Conservation (phyloP, 805 yeast species). For the Tetrapisispora arboricola region DNA sequence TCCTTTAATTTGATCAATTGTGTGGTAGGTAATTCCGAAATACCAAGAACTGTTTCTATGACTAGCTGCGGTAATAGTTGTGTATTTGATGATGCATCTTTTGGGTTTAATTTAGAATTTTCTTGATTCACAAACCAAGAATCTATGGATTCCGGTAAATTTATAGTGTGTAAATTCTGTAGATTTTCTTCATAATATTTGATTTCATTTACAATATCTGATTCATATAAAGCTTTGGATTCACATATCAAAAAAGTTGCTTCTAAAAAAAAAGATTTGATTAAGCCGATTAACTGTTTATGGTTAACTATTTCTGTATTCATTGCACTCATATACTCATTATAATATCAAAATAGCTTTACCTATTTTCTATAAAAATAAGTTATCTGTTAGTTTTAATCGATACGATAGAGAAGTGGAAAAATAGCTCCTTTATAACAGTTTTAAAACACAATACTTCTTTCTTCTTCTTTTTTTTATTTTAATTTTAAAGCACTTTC, state of each 20-base stretch:
- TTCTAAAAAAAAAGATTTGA: slow-evolving; percentile 55
- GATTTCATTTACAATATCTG: slow-evolving; percentile 2
- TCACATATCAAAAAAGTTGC: slow-evolving; percentile 48
- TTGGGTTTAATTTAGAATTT: slow-evolving; percentile 23
- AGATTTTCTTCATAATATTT: slow-evolving; percentile 1
- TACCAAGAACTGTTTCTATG: slow-evolving; percentile 70
- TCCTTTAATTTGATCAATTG: slow-evolving; percentile 54
- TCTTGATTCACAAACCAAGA: slow-evolving; percentile 11
- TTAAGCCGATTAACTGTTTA: slow-evolving; percentile 28
- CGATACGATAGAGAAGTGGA: too few species aligned
- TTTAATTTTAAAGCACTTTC: too few species aligned
- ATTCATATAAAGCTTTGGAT: slow-evolving; percentile 31
- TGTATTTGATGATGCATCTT: too few species aligned
- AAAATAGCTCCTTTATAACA: too few species aligned
- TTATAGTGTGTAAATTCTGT: slow-evolving; percentile 7
- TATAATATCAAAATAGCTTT: not conserved
- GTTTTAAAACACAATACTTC: too few species aligned
- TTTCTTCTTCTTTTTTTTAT: too few species aligned
- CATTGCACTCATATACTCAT: not conserved
- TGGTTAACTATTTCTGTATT: not conserved
- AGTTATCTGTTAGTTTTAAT: not conserved
- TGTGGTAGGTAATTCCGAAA: slow-evolving; percentile 43
- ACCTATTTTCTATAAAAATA: not conserved
- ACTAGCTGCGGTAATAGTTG: slow-evolving; percentile 90
- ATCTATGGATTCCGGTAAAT: slow-evolving; percentile 10